Evolutionary conservation across 305 asterid species (phyloP).

Genomic region (Solanum aculeatissimum): DNA sequence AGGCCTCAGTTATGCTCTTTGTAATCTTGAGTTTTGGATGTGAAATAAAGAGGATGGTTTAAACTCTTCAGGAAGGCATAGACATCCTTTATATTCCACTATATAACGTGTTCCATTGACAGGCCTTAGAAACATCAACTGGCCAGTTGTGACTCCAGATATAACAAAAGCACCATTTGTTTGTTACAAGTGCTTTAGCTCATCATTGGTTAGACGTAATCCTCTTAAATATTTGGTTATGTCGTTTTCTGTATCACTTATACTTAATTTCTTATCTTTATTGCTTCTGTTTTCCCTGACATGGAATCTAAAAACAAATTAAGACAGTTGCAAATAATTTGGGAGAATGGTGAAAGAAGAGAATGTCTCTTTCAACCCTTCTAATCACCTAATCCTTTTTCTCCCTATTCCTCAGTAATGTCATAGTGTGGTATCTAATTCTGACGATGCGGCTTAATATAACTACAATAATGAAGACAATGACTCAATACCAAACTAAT

Average conservation of each 20-base stretch:
- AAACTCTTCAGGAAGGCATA: neutral
- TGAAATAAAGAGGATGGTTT: neutral
- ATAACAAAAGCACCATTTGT: neutral
- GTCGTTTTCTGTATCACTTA: neutral
- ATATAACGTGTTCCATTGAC: neutral
- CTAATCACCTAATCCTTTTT: neutral
- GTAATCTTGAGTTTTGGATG: neutral
- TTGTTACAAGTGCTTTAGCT: neutral
- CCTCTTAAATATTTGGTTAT: neutral
- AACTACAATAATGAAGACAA: neutral
- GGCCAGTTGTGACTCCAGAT: neutral
- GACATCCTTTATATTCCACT: neutral
- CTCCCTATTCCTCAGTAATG: neutral
- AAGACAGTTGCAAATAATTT: neutral
- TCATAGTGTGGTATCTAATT: neutral
- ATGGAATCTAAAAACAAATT: neutral
- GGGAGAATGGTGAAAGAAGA: neutral
- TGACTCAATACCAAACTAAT: neutral
- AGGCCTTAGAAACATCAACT: neutral
- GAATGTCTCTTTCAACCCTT: neutral
- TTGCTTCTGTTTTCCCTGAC: neutral
- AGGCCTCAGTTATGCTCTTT: neutral
- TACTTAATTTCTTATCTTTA: neutral
- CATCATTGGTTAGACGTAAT: neutral
- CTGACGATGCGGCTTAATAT: neutral